phyloP scores from a whole-genome alignment of 2,329 filamentous ascomycete genomes.

The Cladobotryum protrusum region DNA sequence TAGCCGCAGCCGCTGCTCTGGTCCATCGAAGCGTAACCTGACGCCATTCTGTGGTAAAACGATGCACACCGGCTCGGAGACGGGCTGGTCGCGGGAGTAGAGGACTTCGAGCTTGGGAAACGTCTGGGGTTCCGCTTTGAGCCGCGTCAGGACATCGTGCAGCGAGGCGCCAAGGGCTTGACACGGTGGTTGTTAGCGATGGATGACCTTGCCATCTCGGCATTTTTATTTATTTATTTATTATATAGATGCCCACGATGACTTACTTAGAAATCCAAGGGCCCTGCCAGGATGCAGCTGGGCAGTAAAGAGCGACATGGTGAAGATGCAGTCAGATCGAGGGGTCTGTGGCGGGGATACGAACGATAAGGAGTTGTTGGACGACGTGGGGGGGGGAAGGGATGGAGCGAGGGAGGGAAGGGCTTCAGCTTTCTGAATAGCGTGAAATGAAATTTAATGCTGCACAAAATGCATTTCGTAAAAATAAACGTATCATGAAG shows the following conservation, averaged over 20 bases:
- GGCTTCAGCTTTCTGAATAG: background rate
- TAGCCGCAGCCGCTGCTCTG: constrained; percentile 82
- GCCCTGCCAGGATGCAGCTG: constrained; percentile 62
- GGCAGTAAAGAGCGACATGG: constrained; percentile 48
- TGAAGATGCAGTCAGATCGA: constrained; percentile 5
- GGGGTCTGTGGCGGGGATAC: background rate
- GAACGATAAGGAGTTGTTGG: background rate
- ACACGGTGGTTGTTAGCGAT: background rate
- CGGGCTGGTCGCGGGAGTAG: constrained; percentile 69
- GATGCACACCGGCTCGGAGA: constrained; percentile 68
- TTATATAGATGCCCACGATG: no score
- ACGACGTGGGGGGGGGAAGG: background rate
- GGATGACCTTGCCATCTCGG: no score
- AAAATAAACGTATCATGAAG: background rate
- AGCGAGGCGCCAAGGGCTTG: constrained; percentile 80
- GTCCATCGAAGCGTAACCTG: constrained; percentile 85
- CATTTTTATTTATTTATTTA: no score
- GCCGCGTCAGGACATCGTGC: constrained; percentile 77
- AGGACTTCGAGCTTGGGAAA: constrained; percentile 80
- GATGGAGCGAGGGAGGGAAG: background rate
- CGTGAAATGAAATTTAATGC: background rate
- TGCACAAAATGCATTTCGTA: background rate
- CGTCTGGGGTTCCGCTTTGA: constrained; percentile 78
- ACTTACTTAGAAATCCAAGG: constrained; percentile 52
- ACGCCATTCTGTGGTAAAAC: constrained; percentile 79